Conservation (phyloP, 305 asterid species). For the Caryopteris hybrid region DNA sequence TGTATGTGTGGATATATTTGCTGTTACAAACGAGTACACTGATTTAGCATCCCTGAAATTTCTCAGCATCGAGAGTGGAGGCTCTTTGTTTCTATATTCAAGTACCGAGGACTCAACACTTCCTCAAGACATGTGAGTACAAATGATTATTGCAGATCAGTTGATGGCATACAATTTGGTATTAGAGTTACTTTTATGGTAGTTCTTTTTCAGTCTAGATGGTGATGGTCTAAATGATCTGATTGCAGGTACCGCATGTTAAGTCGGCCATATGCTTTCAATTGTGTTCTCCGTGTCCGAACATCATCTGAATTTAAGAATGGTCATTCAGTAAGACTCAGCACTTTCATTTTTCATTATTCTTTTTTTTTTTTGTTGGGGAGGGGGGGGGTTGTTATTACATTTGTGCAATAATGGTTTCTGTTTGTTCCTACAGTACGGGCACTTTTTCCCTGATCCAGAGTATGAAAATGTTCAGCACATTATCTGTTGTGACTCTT, state of each 20-base stretch:
- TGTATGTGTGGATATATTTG: slow-evolving; percentile 92
- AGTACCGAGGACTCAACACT: slow-evolving; percentile 95
- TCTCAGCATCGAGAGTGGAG: slow-evolving; percentile 98
- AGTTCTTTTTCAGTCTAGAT: slow-evolving; percentile 17
- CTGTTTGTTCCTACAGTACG: slow-evolving; percentile 66
- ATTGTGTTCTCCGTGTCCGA: slow-evolving; percentile 88
- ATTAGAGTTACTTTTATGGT: neutral
- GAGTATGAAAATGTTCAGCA: slow-evolving; percentile 97
- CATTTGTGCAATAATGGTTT: slow-evolving; percentile 25
- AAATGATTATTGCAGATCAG: slow-evolving; percentile 12
- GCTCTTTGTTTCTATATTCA: slow-evolving; percentile 88
- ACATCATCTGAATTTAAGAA: slow-evolving; percentile 87
- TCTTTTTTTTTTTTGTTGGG: neutral
- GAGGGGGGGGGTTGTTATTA: neutral
- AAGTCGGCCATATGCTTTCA: slow-evolving; percentile 91
- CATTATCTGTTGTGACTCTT: slow-evolving; percentile 90
- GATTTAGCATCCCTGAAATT: slow-evolving; percentile 96
- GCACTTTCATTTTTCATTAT: slow-evolving; percentile 13
- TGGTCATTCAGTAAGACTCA: slow-evolving; percentile 69
- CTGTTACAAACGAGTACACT: slow-evolving; percentile 96
- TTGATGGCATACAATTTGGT: neutral
- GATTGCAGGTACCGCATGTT: slow-evolving; percentile 91
- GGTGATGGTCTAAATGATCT: slow-evolving; percentile 30
- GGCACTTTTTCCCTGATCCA: slow-evolving; percentile 98
- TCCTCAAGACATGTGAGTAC: slow-evolving; percentile 97